Evolutionary conservation across 495 filamentous ascomycete species (phyloP), one percentile per base, ranked within the genome.

Genomic region (Penicillium bialowiezense): DNA sequence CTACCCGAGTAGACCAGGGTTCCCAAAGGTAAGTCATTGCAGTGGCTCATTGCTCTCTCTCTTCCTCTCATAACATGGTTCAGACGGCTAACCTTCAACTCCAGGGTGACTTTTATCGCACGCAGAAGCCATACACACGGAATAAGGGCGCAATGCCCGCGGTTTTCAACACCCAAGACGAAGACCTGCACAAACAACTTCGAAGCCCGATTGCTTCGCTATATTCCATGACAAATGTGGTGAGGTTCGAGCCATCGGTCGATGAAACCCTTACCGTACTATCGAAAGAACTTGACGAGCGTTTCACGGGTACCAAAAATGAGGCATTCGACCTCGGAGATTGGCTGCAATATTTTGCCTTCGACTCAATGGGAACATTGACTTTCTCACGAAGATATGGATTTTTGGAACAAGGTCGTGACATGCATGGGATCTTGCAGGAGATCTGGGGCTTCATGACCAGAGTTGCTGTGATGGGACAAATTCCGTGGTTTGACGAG

Each of bases 171-270:
- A n/a, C n/a, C n/a, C n/a, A n/a, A n/a, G n/a, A n/a, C n/a, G n/a
- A n/a, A n/a, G n/a, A n/a, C n/a, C n/a, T n/a, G n/a, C n/a, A n/a
- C n/a, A n/a, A n/a, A n/a, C n/a, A n/a, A n/a, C n/a, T n/a, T n/a
- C n/a, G n/a, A n/a, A n/a, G n/a, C n/a, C n/a, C n/a, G n/a, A n/a
- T n/a, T n/a, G 32, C 43, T 18, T 63, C 32, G 35, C 44, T 20
- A 35, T 48, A 48, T 32, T 24, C 24, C 21, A 20, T 19, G n/a
- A n/a, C n/a, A n/a, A n/a, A n/a, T n/a, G n/a, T n/a, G n/a, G n/a
- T n/a, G n/a, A n/a, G n/a, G n/a, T 65, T 83, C 9, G 80, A 79
- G 2, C 80, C 80, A 8, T 70, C 77, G 18, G 69, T 72, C 19
- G 64, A 48, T 39, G n/a, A 35, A 29, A 24, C 44, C 29, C 14